Evolutionary conservation across 768 basidiomycete species (phyloP).

Genomic region (Infundibulicybe gibba): DNA sequence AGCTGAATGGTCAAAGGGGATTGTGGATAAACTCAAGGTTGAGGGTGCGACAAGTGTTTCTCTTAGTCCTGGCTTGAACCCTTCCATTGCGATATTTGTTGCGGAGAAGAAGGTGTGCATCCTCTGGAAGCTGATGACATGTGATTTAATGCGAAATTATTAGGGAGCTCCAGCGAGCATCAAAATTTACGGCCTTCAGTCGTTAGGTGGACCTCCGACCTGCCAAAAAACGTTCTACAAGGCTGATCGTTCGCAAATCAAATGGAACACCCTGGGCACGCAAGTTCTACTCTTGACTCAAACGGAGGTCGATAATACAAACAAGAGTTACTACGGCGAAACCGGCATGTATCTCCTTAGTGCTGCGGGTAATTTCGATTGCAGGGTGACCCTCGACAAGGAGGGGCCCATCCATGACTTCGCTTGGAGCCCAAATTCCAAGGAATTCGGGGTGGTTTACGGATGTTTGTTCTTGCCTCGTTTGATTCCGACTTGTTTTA

Average conservation of each 20-base stretch:
- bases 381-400: conserved; percentile 85
- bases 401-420: conserved; percentile 98
- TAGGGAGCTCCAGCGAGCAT: conserved; percentile 87
- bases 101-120: conserved; percentile 83
- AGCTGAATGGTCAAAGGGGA: conserved; percentile 73
- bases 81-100: conserved; percentile 87
- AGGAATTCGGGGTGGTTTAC: conserved; percentile 95
- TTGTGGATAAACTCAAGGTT: conserved; percentile 77
- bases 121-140: not conserved
- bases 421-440: conserved; percentile 92
- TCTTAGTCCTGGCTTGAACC: conserved; percentile 82
- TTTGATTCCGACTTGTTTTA: conserved; percentile 1
- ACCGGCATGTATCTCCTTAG: conserved; percentile 92
- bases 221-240: conserved; percentile 95
- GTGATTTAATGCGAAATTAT: too few species aligned
- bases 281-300: conserved; percentile 90
- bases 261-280: conserved; percentile 95
- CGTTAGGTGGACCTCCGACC: conserved; percentile 59
- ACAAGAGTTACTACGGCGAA: conserved; percentile 98
- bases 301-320: conserved; percentile 95
- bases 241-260: conserved; percentile 88
- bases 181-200: conserved; percentile 74
- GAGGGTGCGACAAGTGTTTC: conserved; percentile 78
- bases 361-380: conserved; percentile 91
- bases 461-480: conserved; percentile 66